Base-by-base conservation (phyloP, 352 stramenopile species). In the Globisporangium nunn region DNA sequence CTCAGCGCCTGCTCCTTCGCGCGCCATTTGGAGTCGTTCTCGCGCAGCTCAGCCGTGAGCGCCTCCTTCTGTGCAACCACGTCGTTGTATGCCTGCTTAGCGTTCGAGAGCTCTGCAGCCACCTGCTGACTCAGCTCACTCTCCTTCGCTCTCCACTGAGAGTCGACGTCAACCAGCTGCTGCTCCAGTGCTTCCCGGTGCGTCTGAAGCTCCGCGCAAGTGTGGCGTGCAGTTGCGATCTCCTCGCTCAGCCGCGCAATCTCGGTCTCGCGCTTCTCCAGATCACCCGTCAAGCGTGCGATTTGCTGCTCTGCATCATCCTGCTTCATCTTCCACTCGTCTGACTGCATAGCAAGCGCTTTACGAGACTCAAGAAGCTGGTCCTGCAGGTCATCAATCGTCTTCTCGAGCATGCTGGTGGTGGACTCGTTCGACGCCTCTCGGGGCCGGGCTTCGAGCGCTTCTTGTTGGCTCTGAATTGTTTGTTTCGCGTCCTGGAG, bases 1-100 rank as follows among this genome's bases (percentile, higher is more conserved):
- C 52, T 48, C 3, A 80, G 56, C 10, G 80, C 67, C 33, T 72
- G 61, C 12, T 78, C 61, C 17, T 70, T 80, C n/a, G 72, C 54
- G 40, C 64, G 41, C 78, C 67, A 80, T 3, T 64, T 39, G 23
- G 55, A 41, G 6, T 72, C 74, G 15, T 10, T 62, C 17, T 63
- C 54, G 8, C 53, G 60, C 7, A 80, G 15, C 45, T 75, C 51
- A n/a, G 64, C 43, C 41, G 75, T 50, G 15, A 78, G 30, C 6
- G 37, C 52, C 33, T 72, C 59, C 29, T 81, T 70, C 52, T 79
- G 63, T 7, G 68, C 48, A 3, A 47, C 48, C 12, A 64, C 29
- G 15, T 74, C 60, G 46, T 56, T 45, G 18, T 60, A 66, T 6
- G 58, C 58, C 31, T 56, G 56, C 52, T 72, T 61, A 12, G 63